Conservation (phyloP, 106 monocot genomes). For the Cymbidium sinense region DNA sequence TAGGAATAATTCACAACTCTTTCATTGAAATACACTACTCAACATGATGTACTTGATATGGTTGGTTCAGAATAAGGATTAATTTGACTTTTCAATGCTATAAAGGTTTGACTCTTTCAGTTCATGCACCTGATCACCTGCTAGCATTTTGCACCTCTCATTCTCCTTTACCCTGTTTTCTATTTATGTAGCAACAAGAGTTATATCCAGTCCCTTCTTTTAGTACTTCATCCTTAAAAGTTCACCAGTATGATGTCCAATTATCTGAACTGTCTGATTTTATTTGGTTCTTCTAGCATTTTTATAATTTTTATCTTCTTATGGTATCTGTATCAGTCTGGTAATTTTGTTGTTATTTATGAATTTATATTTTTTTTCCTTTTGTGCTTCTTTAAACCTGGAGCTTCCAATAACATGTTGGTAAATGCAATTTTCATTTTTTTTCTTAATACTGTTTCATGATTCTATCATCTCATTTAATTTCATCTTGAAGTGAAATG, state of each 20-base stretch:
- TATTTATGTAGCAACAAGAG: not conserved
- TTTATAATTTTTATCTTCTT: not conserved
- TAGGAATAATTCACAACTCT: not conserved
- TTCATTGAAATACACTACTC: not conserved
- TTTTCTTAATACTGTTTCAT: not conserved
- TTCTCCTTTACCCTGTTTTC: not conserved
- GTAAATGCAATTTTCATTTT: not conserved
- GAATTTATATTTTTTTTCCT: too few relatives aligned
- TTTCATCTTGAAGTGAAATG: slow-evolving; percentile 3
- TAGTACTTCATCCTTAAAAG: not conserved
- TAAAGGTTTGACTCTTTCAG: not conserved
- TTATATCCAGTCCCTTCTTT: not conserved
- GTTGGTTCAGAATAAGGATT: not conserved
- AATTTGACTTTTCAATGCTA: not conserved
- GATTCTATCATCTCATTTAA: not conserved
- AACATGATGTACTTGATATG: not conserved
- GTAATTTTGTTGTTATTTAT: too few relatives aligned
- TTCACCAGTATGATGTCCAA: not conserved
- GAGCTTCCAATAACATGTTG: not conserved
- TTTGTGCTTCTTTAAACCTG: not conserved
- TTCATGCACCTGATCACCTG: not conserved
- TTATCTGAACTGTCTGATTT: not conserved
- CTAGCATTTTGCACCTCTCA: not conserved
- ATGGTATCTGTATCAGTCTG: not conserved
- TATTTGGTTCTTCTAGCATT: not conserved